Conservation (phyloP, 1,284 basidiomycete species). For the Cutaneotrichosporon daszewskae region DNA sequence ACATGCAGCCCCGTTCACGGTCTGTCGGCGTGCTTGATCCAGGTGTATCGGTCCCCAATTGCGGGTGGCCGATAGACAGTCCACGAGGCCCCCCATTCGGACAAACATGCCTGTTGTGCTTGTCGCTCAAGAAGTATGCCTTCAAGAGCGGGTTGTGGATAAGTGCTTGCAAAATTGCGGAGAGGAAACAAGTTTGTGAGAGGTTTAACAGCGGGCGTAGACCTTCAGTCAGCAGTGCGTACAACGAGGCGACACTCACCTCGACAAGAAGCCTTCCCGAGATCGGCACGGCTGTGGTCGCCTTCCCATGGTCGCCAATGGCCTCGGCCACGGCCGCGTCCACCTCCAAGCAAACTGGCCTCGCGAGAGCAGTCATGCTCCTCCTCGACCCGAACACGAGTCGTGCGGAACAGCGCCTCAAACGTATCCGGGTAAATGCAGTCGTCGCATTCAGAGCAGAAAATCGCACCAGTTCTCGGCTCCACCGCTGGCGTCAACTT, state of each 20-base stretch:
- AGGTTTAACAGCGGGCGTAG: slow-evolving; percentile 85
- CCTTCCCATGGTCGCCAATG: slow-evolving; percentile 31
- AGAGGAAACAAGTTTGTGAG: slow-evolving; percentile 86
- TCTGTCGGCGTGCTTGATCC: slow-evolving; percentile 20
- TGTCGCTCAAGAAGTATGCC: slow-evolving; percentile 81
- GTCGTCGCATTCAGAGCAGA: slow-evolving; percentile 58
- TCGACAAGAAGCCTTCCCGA: slow-evolving; percentile 21
- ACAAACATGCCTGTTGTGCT: slow-evolving; percentile 43
- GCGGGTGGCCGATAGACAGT: slow-evolving; percentile 29
- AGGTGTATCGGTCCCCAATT: slow-evolving; percentile 5
- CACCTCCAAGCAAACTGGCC: slow-evolving; percentile 52
- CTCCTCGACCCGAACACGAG: slow-evolving; percentile 54
- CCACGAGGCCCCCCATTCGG: slow-evolving; percentile 27
- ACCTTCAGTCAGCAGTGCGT: slow-evolving; percentile 49
- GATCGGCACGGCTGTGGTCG: slow-evolving; percentile 2
- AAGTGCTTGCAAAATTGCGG: slow-evolving; percentile 87
- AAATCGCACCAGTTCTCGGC: slow-evolving; percentile 56
- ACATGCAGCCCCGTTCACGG: slow-evolving; percentile 66
- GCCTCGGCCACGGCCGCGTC: slow-evolving; percentile 27
- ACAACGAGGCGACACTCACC: slow-evolving; percentile 17
- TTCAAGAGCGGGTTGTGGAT: slow-evolving; percentile 85
- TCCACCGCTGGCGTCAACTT: slow-evolving; percentile 61
- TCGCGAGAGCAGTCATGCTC: slow-evolving; percentile 52
- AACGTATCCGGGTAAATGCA: slow-evolving; percentile 54
- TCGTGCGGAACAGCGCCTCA: slow-evolving; percentile 46